Evolutionary conservation across 768 basidiomycete genomes (phyloP).

Genomic region (Agaricus blazei): DNA sequence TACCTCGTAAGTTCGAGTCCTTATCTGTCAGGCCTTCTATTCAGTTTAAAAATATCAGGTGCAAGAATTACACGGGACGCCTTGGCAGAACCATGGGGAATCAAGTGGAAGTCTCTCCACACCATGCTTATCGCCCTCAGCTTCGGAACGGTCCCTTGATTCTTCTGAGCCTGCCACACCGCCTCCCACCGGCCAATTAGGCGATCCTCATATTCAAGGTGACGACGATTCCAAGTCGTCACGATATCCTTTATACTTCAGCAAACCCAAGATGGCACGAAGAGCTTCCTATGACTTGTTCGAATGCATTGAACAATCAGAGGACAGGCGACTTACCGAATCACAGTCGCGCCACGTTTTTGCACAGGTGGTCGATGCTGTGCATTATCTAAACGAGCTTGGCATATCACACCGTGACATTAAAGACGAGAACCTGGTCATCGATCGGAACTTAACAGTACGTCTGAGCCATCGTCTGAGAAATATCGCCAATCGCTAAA

Average conservation of each 20-base stretch:
- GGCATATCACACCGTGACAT: constrained; percentile 95
- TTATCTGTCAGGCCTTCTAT: neutral
- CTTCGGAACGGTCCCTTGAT: constrained; percentile 25
- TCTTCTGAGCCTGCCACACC: constrained; percentile 24
- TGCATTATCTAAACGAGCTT: constrained; percentile 71
- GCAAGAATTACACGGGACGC: constrained; percentile 89
- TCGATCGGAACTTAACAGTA: constrained; percentile 70
- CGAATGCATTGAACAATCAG: constrained; percentile 89
- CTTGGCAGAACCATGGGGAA: constrained; percentile 60
- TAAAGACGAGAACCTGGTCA: constrained; percentile 93
- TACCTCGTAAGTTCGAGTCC: constrained; percentile 58
- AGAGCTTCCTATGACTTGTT: constrained; percentile 90
- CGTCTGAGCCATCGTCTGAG: constrained; percentile 13
- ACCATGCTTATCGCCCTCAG: constrained; percentile 50
- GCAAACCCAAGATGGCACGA: constrained; percentile 43
- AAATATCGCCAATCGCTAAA: neutral
- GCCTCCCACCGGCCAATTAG: constrained; percentile 12
- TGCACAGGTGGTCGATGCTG: constrained; percentile 81
- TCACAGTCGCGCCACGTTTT: constrained; percentile 78
- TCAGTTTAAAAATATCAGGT: constrained; percentile 42
- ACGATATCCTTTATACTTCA: neutral
- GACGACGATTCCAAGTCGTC: constrained; percentile 14
- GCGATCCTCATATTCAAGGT: neutral
- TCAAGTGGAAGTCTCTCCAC: constrained; percentile 30
- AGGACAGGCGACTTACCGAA: constrained; percentile 75